Percentiles rank a stretch among this genome's conserved stretches.
phyloP scores from a whole-genome alignment of 306 rosid species.

The Dryas alaskensis region DNA sequence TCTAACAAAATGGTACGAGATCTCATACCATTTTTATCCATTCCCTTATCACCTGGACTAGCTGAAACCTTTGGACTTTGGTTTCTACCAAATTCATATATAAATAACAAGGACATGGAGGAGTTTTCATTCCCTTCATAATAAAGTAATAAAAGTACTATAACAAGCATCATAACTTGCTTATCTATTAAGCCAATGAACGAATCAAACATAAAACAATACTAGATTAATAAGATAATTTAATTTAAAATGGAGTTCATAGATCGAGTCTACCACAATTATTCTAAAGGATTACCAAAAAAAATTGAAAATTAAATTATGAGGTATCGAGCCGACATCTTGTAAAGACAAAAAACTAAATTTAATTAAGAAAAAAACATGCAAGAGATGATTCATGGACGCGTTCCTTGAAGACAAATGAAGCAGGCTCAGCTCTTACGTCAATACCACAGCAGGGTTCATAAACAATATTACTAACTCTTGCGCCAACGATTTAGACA shows the following conservation, averaged over 20 bases:
- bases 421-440: constrained; percentile 31
- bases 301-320: background rate
- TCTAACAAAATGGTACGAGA: no score
- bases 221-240: background rate
- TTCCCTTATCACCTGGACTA: no score
- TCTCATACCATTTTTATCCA: no score
- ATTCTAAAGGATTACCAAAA: background rate
- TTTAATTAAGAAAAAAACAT: background rate
- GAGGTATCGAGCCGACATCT: constrained; percentile 6
- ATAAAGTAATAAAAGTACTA: no score
- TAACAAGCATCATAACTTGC: background rate
- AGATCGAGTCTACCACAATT: constrained; percentile 5
- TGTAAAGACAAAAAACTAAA: background rate
- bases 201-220: background rate
- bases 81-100: no score
- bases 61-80: no score
- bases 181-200: background rate
- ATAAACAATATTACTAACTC: constrained; percentile 4
- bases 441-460: background rate
- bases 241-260: background rate
- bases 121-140: no score
- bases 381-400: background rate
- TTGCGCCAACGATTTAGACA: constrained; percentile 26
- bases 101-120: background rate
- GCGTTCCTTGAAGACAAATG: constrained; percentile 26